Base-by-base conservation (phyloP, 257 asterid species). In the Solanum pinnatisectum region DNA sequence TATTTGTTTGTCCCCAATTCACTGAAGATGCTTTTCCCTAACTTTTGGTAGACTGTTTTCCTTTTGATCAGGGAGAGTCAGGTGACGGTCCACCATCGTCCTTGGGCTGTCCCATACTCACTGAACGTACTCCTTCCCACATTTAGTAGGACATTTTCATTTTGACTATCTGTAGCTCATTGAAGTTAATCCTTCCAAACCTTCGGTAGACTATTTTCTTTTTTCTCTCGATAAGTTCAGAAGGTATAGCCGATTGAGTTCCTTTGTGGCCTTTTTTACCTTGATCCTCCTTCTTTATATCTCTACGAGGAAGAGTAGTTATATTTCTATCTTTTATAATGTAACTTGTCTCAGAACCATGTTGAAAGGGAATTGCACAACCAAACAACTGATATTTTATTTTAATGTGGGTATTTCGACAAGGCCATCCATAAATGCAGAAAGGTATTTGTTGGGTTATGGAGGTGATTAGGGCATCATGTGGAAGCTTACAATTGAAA, bases 341-440 rank as follows among this genome's bases (percentile, higher is more conserved):
- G 70, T 86, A 33, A 20, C 15, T 84, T 74, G 86, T 52, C n/a
- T 87, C 87, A 35, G 87, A 86, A 56, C 10, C 10, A 0, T 56
- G n/a, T 6, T 20, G 11, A 20, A 81, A 42, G 30, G 91, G 83
- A 25, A 79, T 49, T 23, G 93, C 93, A 73, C 49, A 89, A 74
- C 95, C 94, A 84, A 96, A 96, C 92, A 96, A 86, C 83, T 93
- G 23, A 52, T 52, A 16, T 52, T 52, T 5, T 49, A 16, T 49
- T 49, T 52, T 52, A 52, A 52, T 52, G 9, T 52, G 10, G 10
- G 63, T 52, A 52, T 52, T 52, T 18, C 10, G 4, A 52, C 23
- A 52, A 52, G n/a, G 63, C 63, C 63, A 52, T 52, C 23, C 4
- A 52, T 16, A 16, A 16, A 16, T 16, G 4, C 10, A 18, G 10